Conservation (phyloP, 2,329 filamentous ascomycete species). For the Camptophora hylomeconis region DNA sequence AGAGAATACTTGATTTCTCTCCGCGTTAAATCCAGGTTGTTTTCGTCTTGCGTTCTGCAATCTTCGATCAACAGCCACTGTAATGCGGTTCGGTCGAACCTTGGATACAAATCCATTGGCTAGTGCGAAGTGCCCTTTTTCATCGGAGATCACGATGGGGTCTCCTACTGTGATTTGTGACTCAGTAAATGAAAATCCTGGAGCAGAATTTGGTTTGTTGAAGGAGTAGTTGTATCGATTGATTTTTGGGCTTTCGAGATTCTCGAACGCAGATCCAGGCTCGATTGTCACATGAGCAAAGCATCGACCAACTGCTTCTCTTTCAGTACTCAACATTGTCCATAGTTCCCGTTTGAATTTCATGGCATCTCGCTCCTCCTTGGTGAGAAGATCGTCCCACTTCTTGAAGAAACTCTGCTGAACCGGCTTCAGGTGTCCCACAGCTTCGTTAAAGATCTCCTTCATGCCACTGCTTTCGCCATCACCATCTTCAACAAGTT, state of each 20-base stretch:
- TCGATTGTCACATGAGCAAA: slow-evolving; percentile 80
- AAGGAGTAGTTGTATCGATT: slow-evolving; percentile 85
- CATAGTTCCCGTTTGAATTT: slow-evolving; percentile 82
- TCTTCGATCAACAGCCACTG: slow-evolving; percentile 77
- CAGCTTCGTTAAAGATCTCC: slow-evolving; percentile 67
- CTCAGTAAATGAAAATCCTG: slow-evolving; percentile 73
- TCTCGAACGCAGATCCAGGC: slow-evolving; percentile 59
- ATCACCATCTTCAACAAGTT: slow-evolving; percentile 70
- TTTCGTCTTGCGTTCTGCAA: slow-evolving; percentile 75
- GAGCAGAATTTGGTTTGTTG: slow-evolving; percentile 49
- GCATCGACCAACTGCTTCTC: slow-evolving; percentile 78
- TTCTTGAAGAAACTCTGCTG: slow-evolving; percentile 82
- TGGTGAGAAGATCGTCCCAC: slow-evolving; percentile 86
- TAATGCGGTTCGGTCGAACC: slow-evolving; percentile 62
- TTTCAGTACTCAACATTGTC: slow-evolving; percentile 85
- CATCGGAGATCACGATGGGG: slow-evolving; percentile 91
- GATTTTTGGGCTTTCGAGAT: slow-evolving; percentile 62
- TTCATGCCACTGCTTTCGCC: slow-evolving; percentile 70
- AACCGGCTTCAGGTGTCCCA: slow-evolving; percentile 59
- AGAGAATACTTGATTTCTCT: slow-evolving; percentile 69
- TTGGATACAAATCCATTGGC: slow-evolving; percentile 82
- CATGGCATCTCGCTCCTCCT: slow-evolving; percentile 83
- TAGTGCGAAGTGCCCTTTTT: slow-evolving; percentile 86
- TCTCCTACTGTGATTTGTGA: slow-evolving; percentile 80
- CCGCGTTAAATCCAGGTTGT: slow-evolving; percentile 60